Percentiles rank a stretch among this genome's conserved stretches.
phyloP scores from a whole-genome alignment of 345 rosid genomes.

The Eucalyptus curtisii region DNA sequence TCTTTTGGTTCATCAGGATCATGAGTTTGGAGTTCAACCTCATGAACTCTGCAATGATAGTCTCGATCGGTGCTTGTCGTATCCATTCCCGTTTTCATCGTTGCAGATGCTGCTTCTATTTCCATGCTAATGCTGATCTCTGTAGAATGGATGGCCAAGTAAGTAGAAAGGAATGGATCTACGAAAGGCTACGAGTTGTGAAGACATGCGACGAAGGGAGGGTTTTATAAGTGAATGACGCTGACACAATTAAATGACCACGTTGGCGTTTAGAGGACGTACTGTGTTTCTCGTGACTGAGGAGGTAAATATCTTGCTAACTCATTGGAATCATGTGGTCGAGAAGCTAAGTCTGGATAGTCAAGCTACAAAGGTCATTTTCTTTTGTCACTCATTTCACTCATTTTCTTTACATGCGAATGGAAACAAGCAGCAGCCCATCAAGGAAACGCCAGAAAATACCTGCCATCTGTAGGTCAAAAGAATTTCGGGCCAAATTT shows the following conservation, averaged over 20 bases:
- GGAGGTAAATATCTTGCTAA: neutral
- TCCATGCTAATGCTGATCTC: neutral
- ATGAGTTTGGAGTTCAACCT: neutral
- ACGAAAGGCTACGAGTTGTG: neutral
- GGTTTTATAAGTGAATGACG: neutral
- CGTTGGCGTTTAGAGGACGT: neutral
- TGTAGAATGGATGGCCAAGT: neutral
- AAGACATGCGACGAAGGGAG: neutral
- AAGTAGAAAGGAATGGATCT: neutral
- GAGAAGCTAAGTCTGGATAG: neutral
- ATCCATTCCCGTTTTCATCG: neutral
- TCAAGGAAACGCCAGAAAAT: neutral
- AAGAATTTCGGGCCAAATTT: neutral
- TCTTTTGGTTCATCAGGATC: neutral
- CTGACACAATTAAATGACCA: neutral
- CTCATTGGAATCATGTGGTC: neutral
- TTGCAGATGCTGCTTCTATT: neutral
- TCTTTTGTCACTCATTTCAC: no score
- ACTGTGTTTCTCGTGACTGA: neutral
- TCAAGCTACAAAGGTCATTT: neutral
- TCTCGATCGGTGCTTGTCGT: neutral
- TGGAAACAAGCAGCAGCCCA: no score
- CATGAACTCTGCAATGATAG: neutral
- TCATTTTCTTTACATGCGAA: no score
- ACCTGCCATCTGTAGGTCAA: neutral